Base-by-base conservation (phyloP, 495 filamentous ascomycete genomes). In the Penicillium tannophilum region DNA sequence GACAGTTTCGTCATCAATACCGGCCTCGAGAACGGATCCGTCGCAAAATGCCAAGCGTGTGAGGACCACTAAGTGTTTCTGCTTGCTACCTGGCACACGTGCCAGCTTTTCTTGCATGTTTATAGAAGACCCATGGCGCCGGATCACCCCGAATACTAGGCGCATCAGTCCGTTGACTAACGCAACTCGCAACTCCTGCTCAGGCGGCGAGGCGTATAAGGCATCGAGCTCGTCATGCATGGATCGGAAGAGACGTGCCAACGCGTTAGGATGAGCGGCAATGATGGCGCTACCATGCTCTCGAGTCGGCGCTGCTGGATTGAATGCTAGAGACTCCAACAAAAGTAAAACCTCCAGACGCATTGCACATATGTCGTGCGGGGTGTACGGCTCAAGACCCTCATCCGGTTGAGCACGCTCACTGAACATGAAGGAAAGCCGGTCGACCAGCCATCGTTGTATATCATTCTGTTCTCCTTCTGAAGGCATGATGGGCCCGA, bases 1-100 rank as follows among this genome's bases (percentile, higher is more conserved):
- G 19, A 86, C 79, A 12, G 84, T 84, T 49, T 86, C 86, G 51
- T 88, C 84, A 20, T 86, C 82, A 52, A 91, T 86, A 3, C 86
- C 86, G 20, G 72, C 72, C 67, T 91, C 88, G 14, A 89, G 68
- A 45, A 86, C 75, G 6, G 79, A 61, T 4, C 82, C 81, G 57
- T 89, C 86, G 47, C 80, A 84, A 56, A 91, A 90, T 1, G 88
- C 88, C 31, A 91, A 65, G 11, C 88, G 74, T 10, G 87, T 88
- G 56, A 91, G 72, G 12, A 82, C 79, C 9, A 89, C 83, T 1
- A 88, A 71, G 57, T 86, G 83, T 58, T 89, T 89, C 60, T 90
- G 86, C 54, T 78, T 78, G 14, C 82, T 83, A n/a, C 85, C 85
- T 1, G 74, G 73, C 2, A 88, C 73, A 11, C 73, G 78, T 2